These are phyloP conservation scores for Saxispiralis lemnorum DNA, from an alignment of 495 filamentous ascomycete species.

Conservation along the genomic window DNA sequence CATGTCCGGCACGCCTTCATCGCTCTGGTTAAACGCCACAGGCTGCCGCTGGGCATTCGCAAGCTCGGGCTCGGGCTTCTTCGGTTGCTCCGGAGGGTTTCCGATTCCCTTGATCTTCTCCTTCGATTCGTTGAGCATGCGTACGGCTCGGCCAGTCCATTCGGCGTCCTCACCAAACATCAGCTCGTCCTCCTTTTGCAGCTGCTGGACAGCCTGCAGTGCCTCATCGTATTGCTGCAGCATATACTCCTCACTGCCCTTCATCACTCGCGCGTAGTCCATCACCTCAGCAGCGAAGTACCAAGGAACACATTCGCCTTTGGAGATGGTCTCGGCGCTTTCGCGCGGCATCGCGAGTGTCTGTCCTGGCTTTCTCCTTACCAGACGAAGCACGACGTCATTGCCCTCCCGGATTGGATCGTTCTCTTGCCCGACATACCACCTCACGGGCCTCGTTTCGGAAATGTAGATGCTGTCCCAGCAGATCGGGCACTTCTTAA, in stretches of 20 bases:
- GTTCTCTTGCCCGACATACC: slow-evolving; percentile 78
- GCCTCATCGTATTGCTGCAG: slow-evolving; percentile 57
- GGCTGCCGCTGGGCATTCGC: slow-evolving; percentile 28
- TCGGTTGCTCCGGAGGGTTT: slow-evolving; percentile 42
- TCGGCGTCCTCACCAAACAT: slow-evolving; percentile 79
- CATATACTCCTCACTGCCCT: slow-evolving; percentile 83
- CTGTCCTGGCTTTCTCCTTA: slow-evolving; percentile 59
- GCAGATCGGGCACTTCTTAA: slow-evolving; percentile 94
- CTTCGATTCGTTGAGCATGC: slow-evolving; percentile 50
- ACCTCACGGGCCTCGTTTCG: slow-evolving; percentile 78
- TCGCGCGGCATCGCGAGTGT: slow-evolving; percentile 78
- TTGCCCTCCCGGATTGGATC: slow-evolving; percentile 61
- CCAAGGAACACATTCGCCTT: slow-evolving; percentile 72
- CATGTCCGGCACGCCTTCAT: slow-evolving; percentile 32
- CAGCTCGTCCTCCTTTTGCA: slow-evolving; percentile 76
- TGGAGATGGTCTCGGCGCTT: slow-evolving; percentile 48
- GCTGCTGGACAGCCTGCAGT: slow-evolving; percentile 50
- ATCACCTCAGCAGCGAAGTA: slow-evolving; percentile 82
- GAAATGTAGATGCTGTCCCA: slow-evolving; percentile 75
- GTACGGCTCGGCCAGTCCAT: slow-evolving; percentile 74
- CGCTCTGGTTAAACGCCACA: slow-evolving; percentile 29
- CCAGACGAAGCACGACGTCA: slow-evolving; percentile 72
- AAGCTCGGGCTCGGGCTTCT: slow-evolving; percentile 30
- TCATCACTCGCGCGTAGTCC: slow-evolving; percentile 93
- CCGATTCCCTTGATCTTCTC: slow-evolving; percentile 55